Conservation (phyloP, 768 basidiomycete species). For the Clitopilus passeckerianus region DNA sequence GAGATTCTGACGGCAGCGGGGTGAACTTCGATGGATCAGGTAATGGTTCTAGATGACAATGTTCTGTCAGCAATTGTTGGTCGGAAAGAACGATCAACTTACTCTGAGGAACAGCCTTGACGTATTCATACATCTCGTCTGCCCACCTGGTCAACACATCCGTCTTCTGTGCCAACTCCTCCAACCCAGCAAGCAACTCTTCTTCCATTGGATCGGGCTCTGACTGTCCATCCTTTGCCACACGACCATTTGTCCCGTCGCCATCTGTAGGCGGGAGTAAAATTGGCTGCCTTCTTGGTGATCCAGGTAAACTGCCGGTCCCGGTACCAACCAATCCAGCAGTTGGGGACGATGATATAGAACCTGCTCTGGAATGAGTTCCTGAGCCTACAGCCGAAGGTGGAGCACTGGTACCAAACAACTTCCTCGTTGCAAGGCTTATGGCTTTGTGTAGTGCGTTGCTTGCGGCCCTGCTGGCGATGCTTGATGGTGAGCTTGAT, state of each 20-base stretch:
- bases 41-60: constrained; percentile 55
- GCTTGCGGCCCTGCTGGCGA: constrained; percentile 57
- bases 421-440: constrained; percentile 75
- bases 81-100: constrained; percentile 21
- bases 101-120: constrained; percentile 84
- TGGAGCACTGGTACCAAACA: constrained; percentile 51
- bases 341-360: not conserved
- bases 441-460: constrained; percentile 77
- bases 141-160: constrained; percentile 91
- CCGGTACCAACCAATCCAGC: not conserved
- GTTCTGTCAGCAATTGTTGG: not conserved
- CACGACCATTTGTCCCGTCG: constrained; percentile 3
- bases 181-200: constrained; percentile 70
- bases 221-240: constrained; percentile 38
- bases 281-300: constrained; percentile 53
- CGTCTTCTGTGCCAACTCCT: constrained; percentile 95
- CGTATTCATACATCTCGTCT: constrained; percentile 89
- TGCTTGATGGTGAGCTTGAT: constrained; percentile 60
- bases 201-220: constrained; percentile 75
- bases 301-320: constrained; percentile 12
- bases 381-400: constrained; percentile 3
- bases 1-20: constrained; percentile 66
- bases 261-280: not conserved
- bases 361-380: not conserved
- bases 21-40: constrained; percentile 76